Evolutionary conservation across 202 grass and related monocot genomes (phyloP), one percentile per base, ranked within the genome.

Genomic region (Eragrostis tef): DNA sequence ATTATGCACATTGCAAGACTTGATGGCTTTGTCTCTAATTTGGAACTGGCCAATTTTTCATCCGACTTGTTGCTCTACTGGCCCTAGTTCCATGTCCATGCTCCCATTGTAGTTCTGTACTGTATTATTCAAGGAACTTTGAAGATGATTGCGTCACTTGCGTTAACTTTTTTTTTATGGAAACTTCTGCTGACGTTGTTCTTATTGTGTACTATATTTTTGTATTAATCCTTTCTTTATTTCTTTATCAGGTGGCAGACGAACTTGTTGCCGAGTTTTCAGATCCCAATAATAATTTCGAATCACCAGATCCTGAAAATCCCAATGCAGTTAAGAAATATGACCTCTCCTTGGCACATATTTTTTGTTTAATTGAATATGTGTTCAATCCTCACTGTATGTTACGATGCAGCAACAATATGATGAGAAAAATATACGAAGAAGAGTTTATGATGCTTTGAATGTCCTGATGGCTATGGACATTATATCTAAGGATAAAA

Each of bases 381-480:
- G 25, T 83, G 75, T 64, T 84, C 11, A 64, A 26, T 83, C 53
- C 80, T 86, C 53, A 90, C 54, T 59, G 3, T 79, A 43, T 43
- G 20, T 83, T 64, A 74, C 76, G 61, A 80, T 74, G 75, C 93
- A 99, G 96, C 96, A 96, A 90, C 93, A 99, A 78, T 99, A 95
- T 76, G 96, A 98, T 83, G 96, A 95, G 85, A 98, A 98, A 88
- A 98, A 98, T 51, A 98, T 98, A 90, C 74, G 96, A 19, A 79
- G 96, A 78, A 94, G 96, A 80, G 96, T 98, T 79, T 98, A 98
- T 74, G 96, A 98, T 64, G 96, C 96, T 20, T 71, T 98, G 62
- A 98, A 98, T 81, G 96, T 99, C 59, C 80, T 99, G 22, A 99
- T 99, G 96, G 96, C 96, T 54, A 99, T 99, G 96, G 96, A 99